Base-by-base conservation (phyloP, 306 rosid genomes). In the Arachis stenosperma region DNA sequence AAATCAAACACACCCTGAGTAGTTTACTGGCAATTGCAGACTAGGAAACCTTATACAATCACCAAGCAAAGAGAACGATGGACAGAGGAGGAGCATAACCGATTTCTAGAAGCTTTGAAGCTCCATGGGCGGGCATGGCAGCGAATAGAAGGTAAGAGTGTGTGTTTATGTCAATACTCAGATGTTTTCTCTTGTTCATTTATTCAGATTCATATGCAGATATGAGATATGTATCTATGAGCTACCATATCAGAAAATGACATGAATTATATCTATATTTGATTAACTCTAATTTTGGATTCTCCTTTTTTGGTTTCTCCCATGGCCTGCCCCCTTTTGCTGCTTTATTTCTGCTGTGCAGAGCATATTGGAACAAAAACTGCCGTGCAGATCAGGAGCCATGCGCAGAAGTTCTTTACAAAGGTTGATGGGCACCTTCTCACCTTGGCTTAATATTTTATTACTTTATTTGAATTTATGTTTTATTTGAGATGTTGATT, bases 341-440 rank as follows among this genome's bases (percentile, higher is more conserved):
- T 77, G 64, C 54, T 78, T 72, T 77, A 73, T 73, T 78, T 80
- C 67, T 82, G 76, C 48, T 40, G 43, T 75, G 84, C 95, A 94
- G 99, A 94, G 71, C 99, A 94, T 81, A 89, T 94, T 73, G 99
- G 99, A 83, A 94, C 99, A 56, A 94, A 94, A 86, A 94, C 99
- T 79, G 99, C 97, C 66, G 99, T 94, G 82, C 99, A 94, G 85
- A 94, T 94, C 84, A 78, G 99, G 83, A 94, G 99, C 84, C 99
- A 94, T 86, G 99, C 99, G n/a, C 99, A 94, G 81, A 94, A 94
- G 76, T 94, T 94, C 83, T 94, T 94, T 88, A 84, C 99, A 81
- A 94, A 94, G 99, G 99, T 94, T 74, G 77, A 79, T 83, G 58
- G 73, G 75, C 84, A 82, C 84, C 89, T 81, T 86, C 82, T 84